phyloP scores from a whole-genome alignment of 768 basidiomycete genomes.

The Russula compacta region DNA sequence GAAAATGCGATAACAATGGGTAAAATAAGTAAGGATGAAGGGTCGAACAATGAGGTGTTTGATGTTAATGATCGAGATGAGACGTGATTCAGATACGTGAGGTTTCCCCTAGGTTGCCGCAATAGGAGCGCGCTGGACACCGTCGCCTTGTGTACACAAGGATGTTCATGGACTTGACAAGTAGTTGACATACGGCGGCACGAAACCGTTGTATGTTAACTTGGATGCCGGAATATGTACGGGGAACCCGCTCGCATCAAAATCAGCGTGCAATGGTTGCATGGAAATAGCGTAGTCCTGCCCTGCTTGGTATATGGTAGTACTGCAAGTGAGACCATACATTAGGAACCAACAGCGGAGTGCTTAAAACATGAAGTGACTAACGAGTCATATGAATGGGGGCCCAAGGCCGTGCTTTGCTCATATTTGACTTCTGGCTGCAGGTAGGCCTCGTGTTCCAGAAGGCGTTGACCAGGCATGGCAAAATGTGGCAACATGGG shows the following conservation, averaged over 20 bases:
- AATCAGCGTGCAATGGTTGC: constrained; percentile 8
- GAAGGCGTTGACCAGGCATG: constrained; percentile 6
- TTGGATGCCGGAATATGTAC: constrained; percentile 13
- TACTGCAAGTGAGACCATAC: background rate
- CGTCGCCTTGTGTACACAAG: background rate
- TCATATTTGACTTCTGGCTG: constrained; percentile 14
- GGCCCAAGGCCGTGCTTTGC: background rate
- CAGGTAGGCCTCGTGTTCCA: constrained; percentile 11
- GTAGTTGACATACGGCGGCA: constrained; percentile 8
- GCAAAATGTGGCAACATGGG: constrained; percentile 11
- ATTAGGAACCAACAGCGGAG: background rate
- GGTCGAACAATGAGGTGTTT: constrained; percentile 3
- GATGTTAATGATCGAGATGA: constrained; percentile 4
- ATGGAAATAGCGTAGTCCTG: constrained; percentile 15
- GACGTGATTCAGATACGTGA: constrained; percentile 8
- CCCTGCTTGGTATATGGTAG: constrained; percentile 9
- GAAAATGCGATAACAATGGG: constrained; percentile 3
- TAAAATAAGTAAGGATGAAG: constrained; percentile 3
- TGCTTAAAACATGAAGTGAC: background rate
- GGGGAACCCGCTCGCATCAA: constrained; percentile 2
- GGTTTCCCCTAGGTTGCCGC: background rate
- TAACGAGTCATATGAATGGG: constrained; percentile 14
- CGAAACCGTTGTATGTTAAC: background rate
- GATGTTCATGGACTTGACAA: constrained; percentile 4
- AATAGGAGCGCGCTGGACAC: constrained; percentile 1